These are phyloP conservation scores for Mycena haematopus DNA, from an alignment of 768 basidiomycete species.

Conservation along the genomic window DNA sequence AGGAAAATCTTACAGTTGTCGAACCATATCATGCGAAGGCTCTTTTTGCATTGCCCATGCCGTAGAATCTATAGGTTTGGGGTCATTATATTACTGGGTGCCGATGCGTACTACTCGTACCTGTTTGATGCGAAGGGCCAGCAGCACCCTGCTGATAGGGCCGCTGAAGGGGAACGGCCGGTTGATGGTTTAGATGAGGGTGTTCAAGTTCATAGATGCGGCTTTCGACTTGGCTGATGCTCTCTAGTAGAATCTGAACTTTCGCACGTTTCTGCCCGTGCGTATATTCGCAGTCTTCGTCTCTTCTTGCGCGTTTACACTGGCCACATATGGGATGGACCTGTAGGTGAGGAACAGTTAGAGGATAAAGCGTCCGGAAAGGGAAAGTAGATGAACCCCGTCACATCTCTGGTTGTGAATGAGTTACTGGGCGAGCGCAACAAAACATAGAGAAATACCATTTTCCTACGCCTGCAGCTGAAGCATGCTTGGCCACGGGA, in stretches of 20 bases:
- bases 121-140: neutral
- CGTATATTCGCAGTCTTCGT: conserved; percentile 66
- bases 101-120: no score
- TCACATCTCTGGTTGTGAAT: neutral
- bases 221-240: conserved; percentile 53
- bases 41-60: conserved; percentile 2
- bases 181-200: conserved; percentile 31
- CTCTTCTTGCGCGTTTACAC: conserved; percentile 52
- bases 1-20: conserved; percentile 38
- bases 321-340: conserved; percentile 57
- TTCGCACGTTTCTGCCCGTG: conserved; percentile 53
- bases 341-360: neutral
- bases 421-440: neutral
- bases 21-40: conserved; percentile 8
- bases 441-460: neutral
- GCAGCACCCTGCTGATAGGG: neutral
- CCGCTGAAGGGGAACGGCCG: neutral
- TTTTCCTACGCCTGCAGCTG: conserved; percentile 15
- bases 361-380: neutral
- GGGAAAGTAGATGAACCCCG: neutral
- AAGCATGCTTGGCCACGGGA: conserved; percentile 5
- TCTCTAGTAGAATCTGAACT: conserved; percentile 57
- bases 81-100: neutral
- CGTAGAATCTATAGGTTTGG: neutral
- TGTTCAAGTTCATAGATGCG: conserved; percentile 56